A percentile compares a stretch with the other conserved stretches of the same genome.
These are phyloP conservation scores for Anethum foeniculum DNA, from an alignment of 140 eudicot genomes.

Conservation along the genomic window DNA sequence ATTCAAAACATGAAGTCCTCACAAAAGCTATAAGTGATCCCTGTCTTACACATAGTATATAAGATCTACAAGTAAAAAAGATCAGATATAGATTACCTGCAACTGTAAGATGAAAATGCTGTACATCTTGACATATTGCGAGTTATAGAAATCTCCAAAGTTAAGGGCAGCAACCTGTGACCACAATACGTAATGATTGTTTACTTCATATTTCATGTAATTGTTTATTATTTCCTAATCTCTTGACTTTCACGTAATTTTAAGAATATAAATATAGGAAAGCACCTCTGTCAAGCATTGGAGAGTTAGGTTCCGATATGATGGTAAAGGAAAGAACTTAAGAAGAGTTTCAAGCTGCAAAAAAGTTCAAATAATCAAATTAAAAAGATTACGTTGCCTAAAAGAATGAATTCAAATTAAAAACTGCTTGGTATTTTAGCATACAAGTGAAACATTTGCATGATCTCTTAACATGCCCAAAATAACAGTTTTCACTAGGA, in stretches of 20 bases:
- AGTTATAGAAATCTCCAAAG: constrained; percentile 86
- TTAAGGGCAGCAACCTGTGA: constrained; percentile 84
- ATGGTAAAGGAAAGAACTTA: constrained; percentile 68
- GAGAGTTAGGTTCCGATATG: constrained; percentile 86
- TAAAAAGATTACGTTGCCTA: background rate
- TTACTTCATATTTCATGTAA: background rate
- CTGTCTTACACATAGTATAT: background rate
- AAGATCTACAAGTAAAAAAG: background rate
- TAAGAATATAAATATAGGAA: background rate
- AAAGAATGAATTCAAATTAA: background rate
- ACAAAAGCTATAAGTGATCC: background rate
- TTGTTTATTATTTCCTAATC: background rate
- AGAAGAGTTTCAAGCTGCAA: constrained; percentile 86
- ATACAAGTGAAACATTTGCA: background rate
- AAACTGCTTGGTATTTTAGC: background rate
- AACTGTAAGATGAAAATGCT: constrained; percentile 70
- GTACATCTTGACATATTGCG: constrained; percentile 77
- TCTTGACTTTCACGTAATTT: background rate
- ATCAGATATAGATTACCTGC: constrained; percentile 48
- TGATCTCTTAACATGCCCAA: background rate
- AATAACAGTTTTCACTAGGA: background rate
- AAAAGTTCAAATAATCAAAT: constrained; percentile 6
- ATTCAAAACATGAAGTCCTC: constrained; percentile 7
- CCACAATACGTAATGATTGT: constrained; percentile 10
- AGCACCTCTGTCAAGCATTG: constrained; percentile 94